A percentile compares a stretch with the other conserved stretches of the same genome.
Conservation (phyloP, 495 filamentous ascomycete species). For the Astrothelium macrocarpum region DNA sequence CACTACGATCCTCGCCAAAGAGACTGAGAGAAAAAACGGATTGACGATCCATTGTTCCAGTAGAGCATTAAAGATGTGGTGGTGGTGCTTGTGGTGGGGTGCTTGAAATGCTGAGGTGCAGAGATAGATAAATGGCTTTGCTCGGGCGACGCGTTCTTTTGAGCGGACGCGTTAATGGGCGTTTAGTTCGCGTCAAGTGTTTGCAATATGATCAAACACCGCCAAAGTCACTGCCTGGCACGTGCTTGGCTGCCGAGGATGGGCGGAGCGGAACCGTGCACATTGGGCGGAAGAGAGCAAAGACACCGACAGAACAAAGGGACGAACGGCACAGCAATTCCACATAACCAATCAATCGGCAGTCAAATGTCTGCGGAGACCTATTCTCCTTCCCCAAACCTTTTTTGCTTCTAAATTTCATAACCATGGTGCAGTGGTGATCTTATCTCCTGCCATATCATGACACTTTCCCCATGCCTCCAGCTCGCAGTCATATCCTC, state of each 20-base stretch:
- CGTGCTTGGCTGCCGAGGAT: background rate
- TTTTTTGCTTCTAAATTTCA: background rate
- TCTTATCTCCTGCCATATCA: background rate
- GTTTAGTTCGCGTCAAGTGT: constrained; percentile 2
- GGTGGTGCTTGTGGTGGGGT: constrained; percentile 7
- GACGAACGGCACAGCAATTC: background rate
- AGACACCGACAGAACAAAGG: no score
- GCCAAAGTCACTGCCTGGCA: background rate
- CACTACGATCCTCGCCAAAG: constrained; percentile 50
- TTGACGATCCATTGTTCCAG: constrained; percentile 66
- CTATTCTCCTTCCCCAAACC: background rate
- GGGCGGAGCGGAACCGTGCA: background rate
- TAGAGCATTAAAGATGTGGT: constrained; percentile 16
- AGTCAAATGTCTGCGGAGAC: background rate
- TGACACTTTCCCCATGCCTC: constrained; percentile 10
- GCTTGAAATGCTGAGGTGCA: constrained; percentile 12
- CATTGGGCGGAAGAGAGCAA: no score
- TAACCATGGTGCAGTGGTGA: background rate
- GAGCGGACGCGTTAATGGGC: constrained; percentile 39
- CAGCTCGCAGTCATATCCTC: constrained; percentile 1
- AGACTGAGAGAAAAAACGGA: constrained; percentile 76
- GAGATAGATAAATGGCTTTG: no score
- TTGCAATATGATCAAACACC: constrained; percentile 1
- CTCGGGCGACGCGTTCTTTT: constrained; percentile 18
- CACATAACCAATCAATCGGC: background rate